Conservation (phyloP, 2,329 filamentous ascomycete species). For the Claviceps quebecensis region DNA sequence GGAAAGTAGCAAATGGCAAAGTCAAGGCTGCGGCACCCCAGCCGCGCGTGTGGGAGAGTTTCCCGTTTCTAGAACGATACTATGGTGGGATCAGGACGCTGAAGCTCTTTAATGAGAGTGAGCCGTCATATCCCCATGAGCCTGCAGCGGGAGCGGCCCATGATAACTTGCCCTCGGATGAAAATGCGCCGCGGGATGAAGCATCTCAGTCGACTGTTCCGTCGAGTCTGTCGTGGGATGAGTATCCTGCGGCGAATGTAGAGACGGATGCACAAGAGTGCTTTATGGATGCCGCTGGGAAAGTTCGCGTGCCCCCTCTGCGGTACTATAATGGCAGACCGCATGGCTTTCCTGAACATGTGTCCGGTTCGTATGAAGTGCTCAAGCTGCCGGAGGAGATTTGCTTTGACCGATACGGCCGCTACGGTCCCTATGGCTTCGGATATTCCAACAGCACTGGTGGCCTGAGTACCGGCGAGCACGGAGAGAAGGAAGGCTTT, state of each 20-base stretch:
- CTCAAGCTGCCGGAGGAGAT: slow-evolving; percentile 69
- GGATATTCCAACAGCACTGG: slow-evolving; percentile 70
- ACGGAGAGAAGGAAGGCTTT: slow-evolving; percentile 70
- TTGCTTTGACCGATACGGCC: slow-evolving; percentile 85
- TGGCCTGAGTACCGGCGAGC: slow-evolving; percentile 71
- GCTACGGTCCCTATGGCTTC: slow-evolving; percentile 77
- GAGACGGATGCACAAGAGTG: slow-evolving; percentile 51
- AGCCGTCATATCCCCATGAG: slow-evolving; percentile 71
- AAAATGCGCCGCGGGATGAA: slow-evolving; percentile 9
- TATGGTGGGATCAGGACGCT: slow-evolving; percentile 75
- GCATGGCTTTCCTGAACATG: slow-evolving; percentile 68
- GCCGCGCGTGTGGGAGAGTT: slow-evolving; percentile 68
- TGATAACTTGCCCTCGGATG: slow-evolving; percentile 2
- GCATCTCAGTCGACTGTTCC: slow-evolving; percentile 2
- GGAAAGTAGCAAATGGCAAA: slow-evolving; percentile 40
- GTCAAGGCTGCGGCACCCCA: slow-evolving; percentile 34
- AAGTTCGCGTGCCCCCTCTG: slow-evolving; percentile 52
- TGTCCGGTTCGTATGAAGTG: slow-evolving; percentile 75
- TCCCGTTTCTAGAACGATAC: slow-evolving; percentile 74
- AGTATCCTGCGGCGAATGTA: slow-evolving; percentile 24
- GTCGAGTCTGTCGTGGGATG: slow-evolving; percentile 20
- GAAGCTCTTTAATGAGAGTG: slow-evolving; percentile 49
- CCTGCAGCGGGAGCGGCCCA: slow-evolving; percentile 15
- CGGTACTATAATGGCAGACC: slow-evolving; percentile 67
- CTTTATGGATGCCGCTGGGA: slow-evolving; percentile 58